Conservation (phyloP, 768 basidiomycete species). For the Candolleomyces aberdarensis region DNA sequence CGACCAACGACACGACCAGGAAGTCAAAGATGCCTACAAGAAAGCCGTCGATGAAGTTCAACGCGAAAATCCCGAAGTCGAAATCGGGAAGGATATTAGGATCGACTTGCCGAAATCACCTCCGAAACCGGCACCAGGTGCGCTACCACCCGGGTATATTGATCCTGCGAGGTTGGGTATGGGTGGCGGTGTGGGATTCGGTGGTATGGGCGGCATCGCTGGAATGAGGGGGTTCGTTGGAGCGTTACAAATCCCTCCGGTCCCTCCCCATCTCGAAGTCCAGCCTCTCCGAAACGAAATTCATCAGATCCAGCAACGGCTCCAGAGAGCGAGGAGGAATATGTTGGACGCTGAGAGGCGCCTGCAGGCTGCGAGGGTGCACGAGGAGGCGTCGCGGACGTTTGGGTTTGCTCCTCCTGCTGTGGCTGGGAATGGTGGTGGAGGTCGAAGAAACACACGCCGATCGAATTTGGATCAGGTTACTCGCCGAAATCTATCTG, state of each 20-base stretch:
- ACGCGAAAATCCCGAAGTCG: constrained; percentile 57
- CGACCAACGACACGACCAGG: constrained; percentile 61
- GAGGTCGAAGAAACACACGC: neutral
- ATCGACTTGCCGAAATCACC: constrained; percentile 54
- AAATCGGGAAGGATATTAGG: constrained; percentile 50
- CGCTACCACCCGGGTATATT: neutral
- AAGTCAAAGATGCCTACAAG: constrained; percentile 69
- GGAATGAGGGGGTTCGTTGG: neutral
- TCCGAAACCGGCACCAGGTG: neutral
- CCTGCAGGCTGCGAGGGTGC: neutral
- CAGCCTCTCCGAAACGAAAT: no score
- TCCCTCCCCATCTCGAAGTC: neutral
- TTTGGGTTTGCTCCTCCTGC: neutral
- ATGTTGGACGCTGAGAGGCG: no score
- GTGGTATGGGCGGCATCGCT: neutral
- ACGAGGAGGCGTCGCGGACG: neutral
- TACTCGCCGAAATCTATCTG: neutral
- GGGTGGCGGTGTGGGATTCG: neutral
- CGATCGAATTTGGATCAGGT: neutral
- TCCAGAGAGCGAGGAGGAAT: no score
- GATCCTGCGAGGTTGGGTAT: neutral
- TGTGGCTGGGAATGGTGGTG: neutral
- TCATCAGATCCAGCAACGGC: no score
- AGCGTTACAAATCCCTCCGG: neutral
- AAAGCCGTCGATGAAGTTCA: constrained; percentile 63